A percentile compares a stretch with the other conserved stretches of the same genome.
Conservation (phyloP, 192 early-diverging fungal species). For the Gamsiella multidivaricata region DNA sequence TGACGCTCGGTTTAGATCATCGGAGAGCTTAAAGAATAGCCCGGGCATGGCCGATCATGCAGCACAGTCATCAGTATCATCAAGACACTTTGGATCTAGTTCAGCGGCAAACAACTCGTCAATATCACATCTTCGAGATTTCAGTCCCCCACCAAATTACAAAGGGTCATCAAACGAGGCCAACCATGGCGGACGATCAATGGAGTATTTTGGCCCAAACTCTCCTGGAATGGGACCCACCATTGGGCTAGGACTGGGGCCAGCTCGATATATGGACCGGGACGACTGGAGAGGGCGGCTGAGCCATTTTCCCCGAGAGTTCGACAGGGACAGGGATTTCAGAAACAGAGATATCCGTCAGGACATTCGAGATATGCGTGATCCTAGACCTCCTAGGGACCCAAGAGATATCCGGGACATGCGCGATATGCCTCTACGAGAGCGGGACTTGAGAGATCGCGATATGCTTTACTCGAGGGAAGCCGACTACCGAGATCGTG, state of each 20-base stretch:
- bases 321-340: slow-evolving; percentile 41
- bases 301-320: slow-evolving; percentile 32
- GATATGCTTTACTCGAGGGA: slow-evolving; percentile 23
- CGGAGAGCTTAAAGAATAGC: slow-evolving; percentile 28
- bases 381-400: slow-evolving; percentile 23
- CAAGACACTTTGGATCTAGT: slow-evolving; percentile 28
- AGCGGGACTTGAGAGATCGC: slow-evolving; percentile 23
- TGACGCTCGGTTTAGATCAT: slow-evolving; percentile 35
- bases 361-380: slow-evolving; percentile 39
- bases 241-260: slow-evolving; percentile 33
- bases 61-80: slow-evolving; percentile 17
- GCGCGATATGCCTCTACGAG: slow-evolving; percentile 7
- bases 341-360: slow-evolving; percentile 25
- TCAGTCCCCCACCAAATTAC: slow-evolving; percentile 26
- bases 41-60: slow-evolving; percentile 15
- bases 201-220: slow-evolving; percentile 26
- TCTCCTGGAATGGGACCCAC: slow-evolving; percentile 19
- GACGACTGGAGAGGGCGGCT: slow-evolving; percentile 38
- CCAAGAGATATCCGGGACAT: slow-evolving; percentile 17
- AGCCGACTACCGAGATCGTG: slow-evolving; percentile 12
- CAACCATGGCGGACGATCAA: slow-evolving; percentile 19
- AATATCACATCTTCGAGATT: slow-evolving; percentile 37
- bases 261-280: slow-evolving; percentile 35
- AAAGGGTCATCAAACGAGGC: slow-evolving; percentile 18
- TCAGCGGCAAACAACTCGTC: slow-evolving; percentile 26